Percentiles rank a stretch among this genome's conserved stretches.
phyloP scores from a whole-genome alignment of 371 early-diverging fungal genomes.

The Mortierella sp. region DNA sequence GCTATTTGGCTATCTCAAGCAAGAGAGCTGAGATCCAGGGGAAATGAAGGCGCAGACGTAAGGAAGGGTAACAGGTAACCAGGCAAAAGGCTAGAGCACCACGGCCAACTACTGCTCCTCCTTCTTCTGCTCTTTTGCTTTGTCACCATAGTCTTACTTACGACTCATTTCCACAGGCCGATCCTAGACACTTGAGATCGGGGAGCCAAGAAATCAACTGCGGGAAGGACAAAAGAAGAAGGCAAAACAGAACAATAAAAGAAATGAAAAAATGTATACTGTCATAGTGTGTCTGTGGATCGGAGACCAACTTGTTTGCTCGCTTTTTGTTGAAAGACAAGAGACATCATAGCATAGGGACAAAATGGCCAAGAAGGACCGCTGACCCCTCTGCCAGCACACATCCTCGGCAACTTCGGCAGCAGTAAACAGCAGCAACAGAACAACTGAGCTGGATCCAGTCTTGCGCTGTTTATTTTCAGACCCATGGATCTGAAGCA shows the following conservation, averaged over 20 bases:
- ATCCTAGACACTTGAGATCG: neutral
- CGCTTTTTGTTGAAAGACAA: no score
- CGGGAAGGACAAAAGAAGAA: constrained; percentile 12
- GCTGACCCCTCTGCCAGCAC: neutral
- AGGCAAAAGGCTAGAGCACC: neutral
- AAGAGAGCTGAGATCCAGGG: no score
- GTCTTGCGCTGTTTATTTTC: no score
- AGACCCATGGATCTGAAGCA: neutral
- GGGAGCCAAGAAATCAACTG: neutral
- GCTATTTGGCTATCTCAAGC: no score
- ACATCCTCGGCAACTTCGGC: no score
- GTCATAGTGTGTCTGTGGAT: neutral
- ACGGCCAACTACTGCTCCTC: neutral
- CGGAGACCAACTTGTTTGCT: no score
- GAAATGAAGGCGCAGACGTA: no score
- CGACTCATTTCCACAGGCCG: constrained; percentile 1
- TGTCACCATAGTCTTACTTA: constrained; percentile 1
- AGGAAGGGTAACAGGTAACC: neutral
- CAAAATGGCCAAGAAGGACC: neutral
- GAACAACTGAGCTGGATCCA: no score
- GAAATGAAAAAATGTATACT: neutral
- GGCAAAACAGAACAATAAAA: neutral
- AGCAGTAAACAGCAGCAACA: no score
- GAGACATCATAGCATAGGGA: neutral
- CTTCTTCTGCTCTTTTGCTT: neutral